Conservation (phyloP, 2,329 filamentous ascomycete species). For the Trematosphaeria pertusa region DNA sequence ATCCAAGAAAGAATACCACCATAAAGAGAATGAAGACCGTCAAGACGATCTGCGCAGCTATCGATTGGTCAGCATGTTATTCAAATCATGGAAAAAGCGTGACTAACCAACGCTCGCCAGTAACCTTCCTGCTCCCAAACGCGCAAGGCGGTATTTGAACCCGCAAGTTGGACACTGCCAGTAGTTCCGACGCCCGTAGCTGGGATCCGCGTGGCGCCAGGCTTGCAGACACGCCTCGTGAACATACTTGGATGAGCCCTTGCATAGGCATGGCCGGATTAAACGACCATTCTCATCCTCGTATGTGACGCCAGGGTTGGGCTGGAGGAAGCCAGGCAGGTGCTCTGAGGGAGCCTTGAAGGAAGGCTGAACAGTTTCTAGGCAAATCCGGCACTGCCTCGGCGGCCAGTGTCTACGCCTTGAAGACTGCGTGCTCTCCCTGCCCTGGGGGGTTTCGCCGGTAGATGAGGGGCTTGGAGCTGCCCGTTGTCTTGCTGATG, state of each 20-base stretch:
- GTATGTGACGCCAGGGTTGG: constrained; percentile 68
- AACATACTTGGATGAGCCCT: constrained; percentile 90
- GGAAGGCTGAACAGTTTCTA: constrained; percentile 73
- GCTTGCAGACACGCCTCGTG: constrained; percentile 87
- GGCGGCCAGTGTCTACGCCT: constrained; percentile 65
- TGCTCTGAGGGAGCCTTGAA: constrained; percentile 62
- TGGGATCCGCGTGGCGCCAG: constrained; percentile 79
- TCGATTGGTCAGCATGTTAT: constrained; percentile 17
- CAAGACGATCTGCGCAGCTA: constrained; percentile 69
- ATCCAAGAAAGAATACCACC: constrained; percentile 83
- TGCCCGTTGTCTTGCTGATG: constrained; percentile 22
- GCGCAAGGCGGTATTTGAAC: constrained; percentile 80
- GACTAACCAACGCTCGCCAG: constrained; percentile 55
- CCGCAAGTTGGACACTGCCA: constrained; percentile 89
- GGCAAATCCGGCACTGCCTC: constrained; percentile 86
- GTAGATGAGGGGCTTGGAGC: constrained; percentile 23
- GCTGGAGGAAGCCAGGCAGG: constrained; percentile 64
- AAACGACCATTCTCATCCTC: constrained; percentile 78
- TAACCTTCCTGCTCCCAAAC: constrained; percentile 76
- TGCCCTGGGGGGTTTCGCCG: constrained; percentile 17
- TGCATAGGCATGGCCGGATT: constrained; percentile 90
- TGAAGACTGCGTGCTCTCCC: constrained; percentile 24
- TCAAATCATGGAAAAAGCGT: background rate
- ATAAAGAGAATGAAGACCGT: constrained; percentile 75
- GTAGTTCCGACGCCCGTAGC: constrained; percentile 70